phyloP scores from a whole-genome alignment of 2,329 filamentous ascomycete genomes.

The Lecanosticta acicola region DNA sequence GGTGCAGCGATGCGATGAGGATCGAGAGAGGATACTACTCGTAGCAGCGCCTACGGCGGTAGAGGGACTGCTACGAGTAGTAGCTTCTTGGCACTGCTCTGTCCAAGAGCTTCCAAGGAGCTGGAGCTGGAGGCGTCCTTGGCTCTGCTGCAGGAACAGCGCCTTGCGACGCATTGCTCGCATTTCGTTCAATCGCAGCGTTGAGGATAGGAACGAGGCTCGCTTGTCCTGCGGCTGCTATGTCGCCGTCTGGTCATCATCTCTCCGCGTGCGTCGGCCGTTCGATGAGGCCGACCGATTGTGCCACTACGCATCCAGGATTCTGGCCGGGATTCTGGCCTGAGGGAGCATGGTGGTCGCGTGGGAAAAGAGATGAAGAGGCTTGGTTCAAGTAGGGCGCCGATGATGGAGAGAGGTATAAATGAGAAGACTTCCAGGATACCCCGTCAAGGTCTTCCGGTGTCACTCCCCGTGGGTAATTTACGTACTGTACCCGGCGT shows the following conservation, averaged over 20 bases:
- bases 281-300: background rate
- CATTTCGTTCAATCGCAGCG: background rate
- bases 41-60: background rate
- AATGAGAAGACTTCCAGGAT: background rate
- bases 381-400: constrained; percentile 2
- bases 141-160: background rate
- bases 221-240: background rate
- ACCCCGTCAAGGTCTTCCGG: constrained; percentile 16
- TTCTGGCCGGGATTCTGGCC: background rate
- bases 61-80: background rate
- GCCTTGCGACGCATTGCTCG: background rate
- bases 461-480: constrained; percentile 3
- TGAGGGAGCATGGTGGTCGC: too few relatives aligned
- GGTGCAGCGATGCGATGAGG: too few relatives aligned
- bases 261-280: background rate
- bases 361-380: too few relatives aligned
- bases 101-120: constrained; percentile 4
- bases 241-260: background rate
- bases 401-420: background rate
- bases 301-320: background rate
- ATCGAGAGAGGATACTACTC: too few relatives aligned
- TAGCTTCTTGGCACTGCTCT: constrained; percentile 1
- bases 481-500: constrained; percentile 2
- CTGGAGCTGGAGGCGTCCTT: constrained; percentile 3
- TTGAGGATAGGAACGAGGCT: background rate